phyloP scores from a whole-genome alignment of 106 monocot genomes.

The Narthecium ossifragum region DNA sequence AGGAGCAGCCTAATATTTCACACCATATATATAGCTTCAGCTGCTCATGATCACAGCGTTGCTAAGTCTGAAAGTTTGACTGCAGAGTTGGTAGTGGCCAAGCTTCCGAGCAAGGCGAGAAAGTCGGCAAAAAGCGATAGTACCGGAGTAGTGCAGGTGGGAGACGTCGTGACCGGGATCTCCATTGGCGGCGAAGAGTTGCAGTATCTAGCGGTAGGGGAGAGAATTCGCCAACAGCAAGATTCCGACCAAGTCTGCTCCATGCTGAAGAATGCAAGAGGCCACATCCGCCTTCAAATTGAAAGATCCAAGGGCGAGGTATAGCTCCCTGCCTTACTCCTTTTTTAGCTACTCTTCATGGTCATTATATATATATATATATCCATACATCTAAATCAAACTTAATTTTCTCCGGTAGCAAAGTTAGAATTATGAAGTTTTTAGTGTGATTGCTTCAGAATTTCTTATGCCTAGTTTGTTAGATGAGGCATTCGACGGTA shows the following conservation, averaged over 20 bases:
- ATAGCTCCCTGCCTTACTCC: not conserved
- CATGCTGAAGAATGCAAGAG: not conserved
- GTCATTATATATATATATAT: too few species aligned
- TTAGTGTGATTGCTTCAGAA: too few species aligned
- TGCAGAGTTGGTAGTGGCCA: slow-evolving; percentile 8
- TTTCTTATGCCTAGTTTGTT: too few species aligned
- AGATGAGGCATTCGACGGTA: too few species aligned
- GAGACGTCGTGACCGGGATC: slow-evolving; percentile 7
- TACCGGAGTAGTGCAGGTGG: slow-evolving; percentile 7
- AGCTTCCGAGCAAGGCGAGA: slow-evolving; percentile 6
- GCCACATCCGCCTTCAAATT: slow-evolving; percentile 10
- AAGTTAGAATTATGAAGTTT: too few species aligned
- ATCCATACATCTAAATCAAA: too few species aligned
- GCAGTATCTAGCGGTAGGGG: slow-evolving; percentile 6
- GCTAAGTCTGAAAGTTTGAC: not conserved
- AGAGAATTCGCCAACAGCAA: not conserved
- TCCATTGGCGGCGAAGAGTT: slow-evolving; percentile 5
- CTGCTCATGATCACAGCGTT: not conserved
- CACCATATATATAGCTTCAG: too few species aligned
- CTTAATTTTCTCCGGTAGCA: too few species aligned
- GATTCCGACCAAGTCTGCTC: not conserved
- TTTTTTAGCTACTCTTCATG: not conserved
- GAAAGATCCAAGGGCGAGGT: slow-evolving; percentile 8
- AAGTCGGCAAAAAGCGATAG: not conserved
- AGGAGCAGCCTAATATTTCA: too few species aligned